Conservation (phyloP, 2,329 filamentous ascomycete genomes). For the Sclerotiophoma versabilis region DNA sequence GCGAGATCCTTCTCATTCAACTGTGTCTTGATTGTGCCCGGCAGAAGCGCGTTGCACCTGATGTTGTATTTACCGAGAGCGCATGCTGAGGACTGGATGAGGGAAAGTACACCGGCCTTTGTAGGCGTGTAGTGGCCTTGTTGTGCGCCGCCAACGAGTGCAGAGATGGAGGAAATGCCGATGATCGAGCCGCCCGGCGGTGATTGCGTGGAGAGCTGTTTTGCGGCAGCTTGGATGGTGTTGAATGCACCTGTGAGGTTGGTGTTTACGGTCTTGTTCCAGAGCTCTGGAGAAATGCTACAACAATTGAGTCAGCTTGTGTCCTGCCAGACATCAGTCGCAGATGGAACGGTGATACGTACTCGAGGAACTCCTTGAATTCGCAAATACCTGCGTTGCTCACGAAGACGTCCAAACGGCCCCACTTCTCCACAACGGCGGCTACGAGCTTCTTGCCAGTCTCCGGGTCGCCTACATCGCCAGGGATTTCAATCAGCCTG, state of each 20-base stretch:
- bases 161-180: conserved; percentile 74
- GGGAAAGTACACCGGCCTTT: conserved; percentile 79
- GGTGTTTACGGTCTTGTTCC: conserved; percentile 74
- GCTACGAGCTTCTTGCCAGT: conserved; percentile 74
- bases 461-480: conserved; percentile 78
- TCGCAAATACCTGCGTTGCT: conserved; percentile 89
- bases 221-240: conserved; percentile 81
- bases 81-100: conserved; percentile 85
- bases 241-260: conserved; percentile 93
- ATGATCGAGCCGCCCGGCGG: conserved; percentile 78
- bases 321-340: no score
- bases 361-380: conserved; percentile 85
- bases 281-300: conserved; percentile 72
- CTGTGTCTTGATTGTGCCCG: conserved; percentile 83
- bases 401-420: conserved; percentile 71
- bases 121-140: conserved; percentile 88
- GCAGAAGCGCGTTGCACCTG: conserved; percentile 82
- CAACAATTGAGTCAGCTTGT: neutral
- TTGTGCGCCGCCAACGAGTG: conserved; percentile 76
- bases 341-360: conserved; percentile 25
- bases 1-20: conserved; percentile 82
- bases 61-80: conserved; percentile 79
- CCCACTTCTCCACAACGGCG: conserved; percentile 68
- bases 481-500: conserved; percentile 70
- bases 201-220: conserved; percentile 75